These are phyloP conservation scores for Cornus florida DNA, from an alignment of 148 eudicot species.

Conservation along the genomic window DNA sequence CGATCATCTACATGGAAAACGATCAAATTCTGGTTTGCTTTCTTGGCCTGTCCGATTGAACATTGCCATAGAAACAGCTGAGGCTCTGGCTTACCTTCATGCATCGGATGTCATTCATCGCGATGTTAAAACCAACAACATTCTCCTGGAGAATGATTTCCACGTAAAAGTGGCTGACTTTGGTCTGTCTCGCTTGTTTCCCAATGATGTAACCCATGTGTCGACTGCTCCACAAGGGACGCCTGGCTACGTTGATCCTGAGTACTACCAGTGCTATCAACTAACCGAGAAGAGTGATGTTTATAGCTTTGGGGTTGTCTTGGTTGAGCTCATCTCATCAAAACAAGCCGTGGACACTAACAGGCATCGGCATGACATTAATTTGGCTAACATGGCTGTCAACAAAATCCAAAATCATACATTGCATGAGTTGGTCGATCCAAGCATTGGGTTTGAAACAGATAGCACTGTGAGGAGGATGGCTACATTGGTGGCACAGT, in stretches of 20 bases:
- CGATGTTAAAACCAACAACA: constrained; percentile 77
- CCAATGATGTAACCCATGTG: constrained; percentile 67
- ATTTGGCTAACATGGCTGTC: constrained; percentile 71
- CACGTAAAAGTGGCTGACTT: constrained; percentile 89
- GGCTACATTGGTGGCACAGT: constrained; percentile 59
- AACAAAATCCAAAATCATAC: constrained; percentile 41
- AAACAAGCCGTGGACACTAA: constrained; percentile 74
- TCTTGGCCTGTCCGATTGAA: constrained; percentile 61
- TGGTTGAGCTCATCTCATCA: constrained; percentile 74
- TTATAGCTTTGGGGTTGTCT: constrained; percentile 78
- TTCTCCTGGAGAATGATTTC: constrained; percentile 61
- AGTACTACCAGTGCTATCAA: constrained; percentile 74
- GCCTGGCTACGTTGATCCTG: constrained; percentile 90
- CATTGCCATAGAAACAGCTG: constrained; percentile 78
- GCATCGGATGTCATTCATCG: constrained; percentile 72
- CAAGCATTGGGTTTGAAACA: constrained; percentile 34
- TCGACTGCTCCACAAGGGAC: constrained; percentile 95
- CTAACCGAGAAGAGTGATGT: constrained; percentile 88
- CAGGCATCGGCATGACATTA: constrained; percentile 71
- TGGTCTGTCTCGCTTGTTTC: constrained; percentile 73
- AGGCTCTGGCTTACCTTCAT: constrained; percentile 71
- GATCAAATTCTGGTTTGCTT: constrained; percentile 42
- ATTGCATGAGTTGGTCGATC: constrained; percentile 48
- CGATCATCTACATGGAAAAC: constrained; percentile 80
- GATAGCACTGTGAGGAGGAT: constrained; percentile 42